Evolutionary conservation across 805 yeast genomes (phyloP), one percentile per base, ranked within the genome.

Genomic region (Candida ficus): DNA sequence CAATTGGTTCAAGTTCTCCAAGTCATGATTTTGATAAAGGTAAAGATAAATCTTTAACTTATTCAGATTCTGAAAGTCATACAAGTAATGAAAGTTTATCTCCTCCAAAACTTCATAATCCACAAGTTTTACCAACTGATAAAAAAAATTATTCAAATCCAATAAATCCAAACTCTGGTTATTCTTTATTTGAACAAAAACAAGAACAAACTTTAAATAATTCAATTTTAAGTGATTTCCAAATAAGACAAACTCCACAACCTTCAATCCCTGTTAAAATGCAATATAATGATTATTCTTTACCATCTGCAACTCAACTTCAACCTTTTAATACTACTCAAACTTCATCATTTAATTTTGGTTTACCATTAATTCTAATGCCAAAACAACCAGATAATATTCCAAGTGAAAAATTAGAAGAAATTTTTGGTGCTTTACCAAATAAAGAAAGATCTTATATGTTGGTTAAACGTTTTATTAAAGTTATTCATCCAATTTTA

Each of bases 401-500:
- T 5, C 50, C 58, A 16, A 49, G 54, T 26, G 48, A 60, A 37
- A 57, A 55, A 28, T 43, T 43, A 27, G 48, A 41, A 21, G 70
- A 67, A 44, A 54, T 76, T 12, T 49, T 61, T n/a, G 56, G 62
- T 8, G 71, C 67, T 42, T 48, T 76, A 12, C 82, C 83, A 1
- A 54, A 69, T 1, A 64, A 59, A 33, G 68, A 64, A 35, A 62
- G 72, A 29, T 68, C 78, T 0, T 69, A 62, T 48, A 75, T 69
- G 40, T 58, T 76, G 31, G 58, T 75, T 3, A 66, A 68, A 27
- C 60, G 80, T 21, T 77, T 72, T 47, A 54, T 70, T 10, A 68
- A 67, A 36, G 72, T 79, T 0, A 76, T 77, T 12, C 82, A 77
- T 49, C 72, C 76, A 7, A 61, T 77, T n/a, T 53, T 76, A 9